phyloP scores from a whole-genome alignment of 139 green algal genomes.

The Chlorella sorokiniana region DNA sequence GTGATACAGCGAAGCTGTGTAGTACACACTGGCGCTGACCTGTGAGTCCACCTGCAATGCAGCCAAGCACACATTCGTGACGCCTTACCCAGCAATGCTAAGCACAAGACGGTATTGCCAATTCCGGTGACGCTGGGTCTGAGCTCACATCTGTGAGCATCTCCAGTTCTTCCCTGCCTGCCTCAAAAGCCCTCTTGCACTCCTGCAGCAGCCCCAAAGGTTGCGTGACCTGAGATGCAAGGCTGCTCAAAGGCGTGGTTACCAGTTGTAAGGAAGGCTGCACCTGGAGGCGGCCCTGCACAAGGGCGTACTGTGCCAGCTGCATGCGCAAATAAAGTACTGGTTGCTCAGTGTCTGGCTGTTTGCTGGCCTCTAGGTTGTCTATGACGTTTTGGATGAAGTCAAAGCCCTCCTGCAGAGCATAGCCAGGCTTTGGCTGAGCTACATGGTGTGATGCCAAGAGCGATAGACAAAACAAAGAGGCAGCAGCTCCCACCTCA shows the following conservation, averaged over 20 bases:
- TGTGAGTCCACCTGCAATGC: constrained; percentile 77
- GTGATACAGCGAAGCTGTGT: constrained; percentile 81
- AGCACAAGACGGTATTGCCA: neutral
- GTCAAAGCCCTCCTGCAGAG: constrained; percentile 45
- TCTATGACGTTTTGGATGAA: constrained; percentile 74
- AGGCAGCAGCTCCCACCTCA: neutral
- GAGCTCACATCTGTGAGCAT: constrained; percentile 57
- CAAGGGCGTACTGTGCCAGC: constrained; percentile 86
- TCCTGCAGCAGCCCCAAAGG: constrained; percentile 59
- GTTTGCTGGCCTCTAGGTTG: constrained; percentile 70
- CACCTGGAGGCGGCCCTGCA: constrained; percentile 29
- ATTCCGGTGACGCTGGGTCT: neutral
- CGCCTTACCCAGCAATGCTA: neutral
- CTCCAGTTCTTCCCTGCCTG: constrained; percentile 63
- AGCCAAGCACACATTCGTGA: neutral
- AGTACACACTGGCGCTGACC: constrained; percentile 88
- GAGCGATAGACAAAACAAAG: neutral
- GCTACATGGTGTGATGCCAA: neutral
- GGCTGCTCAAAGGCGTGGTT: neutral
- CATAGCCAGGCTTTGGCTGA: neutral
- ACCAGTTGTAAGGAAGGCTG: neutral
- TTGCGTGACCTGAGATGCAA: neutral
- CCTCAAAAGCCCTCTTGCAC: constrained; percentile 77
- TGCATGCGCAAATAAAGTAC: constrained; percentile 91
- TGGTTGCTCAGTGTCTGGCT: constrained; percentile 74